Base-by-base conservation (phyloP, 371 early-diverging fungal species). In the Mucor irregularis region DNA sequence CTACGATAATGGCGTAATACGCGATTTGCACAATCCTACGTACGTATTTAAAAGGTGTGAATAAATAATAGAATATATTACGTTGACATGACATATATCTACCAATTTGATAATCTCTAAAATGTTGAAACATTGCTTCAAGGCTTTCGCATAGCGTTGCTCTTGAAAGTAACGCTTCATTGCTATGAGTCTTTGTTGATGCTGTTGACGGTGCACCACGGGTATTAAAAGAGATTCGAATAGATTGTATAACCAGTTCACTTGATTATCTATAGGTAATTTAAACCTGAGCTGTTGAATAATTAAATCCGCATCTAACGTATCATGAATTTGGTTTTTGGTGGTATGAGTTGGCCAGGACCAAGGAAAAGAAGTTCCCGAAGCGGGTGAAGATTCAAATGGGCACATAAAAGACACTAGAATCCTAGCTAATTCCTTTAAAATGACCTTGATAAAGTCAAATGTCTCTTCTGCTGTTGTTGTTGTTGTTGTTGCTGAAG, bases 91-190 rank as follows among this genome's bases (percentile, higher is more conserved):
- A 9, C 38, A 3, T 14, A 17, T 16, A 56, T 71, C 55, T 69
- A 89, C 89, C 66, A 90, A 58, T 55, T 87, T 88, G 83, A 90
- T 89, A 49, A 78, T 62, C 58, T 90, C 90, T 26, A 88, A 35
- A n/a, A 87, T 74, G 45, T 82, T 81, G 64, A 88, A 88, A 50
- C 82, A 84, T 47, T 72, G 67, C 8, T 78, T 62, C 58, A 90
- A 65, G 1, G 81, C 78, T 19, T 70, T 66, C 3, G 73, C 76
- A 61, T 81, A 67, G 17, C 81, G 57, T 6, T 80, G 61, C 14
- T 77, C 66, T 33, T 6, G 11, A 47, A 68, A 60, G 16, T 49
- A 61, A 6, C 43, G 53, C 22, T 37, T 13, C 38, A 68, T 31
- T 5, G 31, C 11, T 7, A 31, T 31, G 5, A 31, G 11, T 5